Evolutionary conservation across 768 basidiomycete species (phyloP).

Genomic region (Auriscalpium orientale): DNA sequence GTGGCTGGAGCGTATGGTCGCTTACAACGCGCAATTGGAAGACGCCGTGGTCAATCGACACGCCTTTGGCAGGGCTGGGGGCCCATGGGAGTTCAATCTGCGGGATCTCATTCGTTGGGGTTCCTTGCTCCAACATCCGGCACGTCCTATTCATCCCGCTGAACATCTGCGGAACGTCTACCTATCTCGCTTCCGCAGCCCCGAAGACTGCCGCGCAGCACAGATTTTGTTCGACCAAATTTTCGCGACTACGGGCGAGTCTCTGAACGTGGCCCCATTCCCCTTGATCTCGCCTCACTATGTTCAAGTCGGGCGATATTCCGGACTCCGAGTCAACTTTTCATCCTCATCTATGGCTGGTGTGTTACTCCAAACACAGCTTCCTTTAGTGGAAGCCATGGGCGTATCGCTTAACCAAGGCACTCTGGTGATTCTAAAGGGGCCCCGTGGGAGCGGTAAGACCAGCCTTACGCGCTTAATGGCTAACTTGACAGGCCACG

Average conservation of each 20-base stretch:
- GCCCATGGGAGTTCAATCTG: constrained; percentile 98
- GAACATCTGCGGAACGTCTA: constrained; percentile 69
- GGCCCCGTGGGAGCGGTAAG: constrained; percentile 70
- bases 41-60: constrained; percentile 56
- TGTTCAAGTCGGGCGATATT: constrained; percentile 64
- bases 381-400: constrained; percentile 66
- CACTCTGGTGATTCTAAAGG: constrained; percentile 88
- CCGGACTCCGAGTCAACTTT: constrained; percentile 26
- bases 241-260: constrained; percentile 29
- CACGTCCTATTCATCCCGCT: constrained; percentile 38
- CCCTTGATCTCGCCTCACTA: constrained; percentile 38
- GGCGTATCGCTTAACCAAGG: constrained; percentile 64
- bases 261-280: constrained; percentile 23
- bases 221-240: constrained; percentile 44
- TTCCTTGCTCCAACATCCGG: constrained; percentile 36
- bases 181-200: constrained; percentile 76
- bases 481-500: constrained; percentile 62
- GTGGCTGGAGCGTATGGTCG: constrained; percentile 66
- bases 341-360: constrained; percentile 31
- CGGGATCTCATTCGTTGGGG: constrained; percentile 93
- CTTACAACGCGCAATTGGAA: constrained; percentile 68
- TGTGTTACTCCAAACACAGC: constrained; percentile 53
- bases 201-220: constrained; percentile 53
- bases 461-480: constrained; percentile 62
- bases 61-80: constrained; percentile 68